Base-by-base conservation (phyloP, 116 monocot genomes). In the Iris pallida region DNA sequence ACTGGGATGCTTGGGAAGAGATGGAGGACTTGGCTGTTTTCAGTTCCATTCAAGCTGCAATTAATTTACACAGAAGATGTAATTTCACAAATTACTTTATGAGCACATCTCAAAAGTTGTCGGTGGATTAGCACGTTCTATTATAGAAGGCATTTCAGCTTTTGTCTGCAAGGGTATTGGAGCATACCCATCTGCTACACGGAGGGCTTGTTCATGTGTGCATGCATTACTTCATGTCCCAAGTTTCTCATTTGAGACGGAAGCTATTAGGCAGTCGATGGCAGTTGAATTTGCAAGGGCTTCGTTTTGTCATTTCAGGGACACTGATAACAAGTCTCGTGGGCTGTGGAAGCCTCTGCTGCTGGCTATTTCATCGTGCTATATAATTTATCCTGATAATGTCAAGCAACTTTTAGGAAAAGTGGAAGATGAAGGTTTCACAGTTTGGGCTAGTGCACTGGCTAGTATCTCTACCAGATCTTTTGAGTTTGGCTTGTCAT, bases 1-100 rank as follows among this genome's bases (percentile, higher is more conserved):
- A 87, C 18, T 91, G 77, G 81, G 56, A 87, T 72, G 76, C 73
- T 53, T 91, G 87, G 90, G 87, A 91, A 65, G 90, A 87, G 77
- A 73, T 77, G 72, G 90, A 91, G 79, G 90, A 91, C 62, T 69
- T 82, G 61, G 64, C 80, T 68, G 70, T 91, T 43, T 91, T 91
- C 58, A 72, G n/a, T 19, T 73, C 77, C 45, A 82, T 91, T 51
- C 73, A 68, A 40, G 87, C 82, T 74, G 75, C 84, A 59, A 48
- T 87, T 16, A 70, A 82, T 78, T 72, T 86, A 41, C 77, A 77
- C 20, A 65, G 18, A 64, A 79, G 72, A 71, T 75, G 55, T 42
- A 77, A 79, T 20, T 57, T 30, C 16, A 48, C 17, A 13, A 63
- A 60, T 69, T 77, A 82, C 20, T 84, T 87, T 16, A 60, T 68